These are phyloP conservation scores for Hymenoscyphus repandus DNA, from an alignment of 2,329 filamentous ascomycete species.

Conservation along the genomic window DNA sequence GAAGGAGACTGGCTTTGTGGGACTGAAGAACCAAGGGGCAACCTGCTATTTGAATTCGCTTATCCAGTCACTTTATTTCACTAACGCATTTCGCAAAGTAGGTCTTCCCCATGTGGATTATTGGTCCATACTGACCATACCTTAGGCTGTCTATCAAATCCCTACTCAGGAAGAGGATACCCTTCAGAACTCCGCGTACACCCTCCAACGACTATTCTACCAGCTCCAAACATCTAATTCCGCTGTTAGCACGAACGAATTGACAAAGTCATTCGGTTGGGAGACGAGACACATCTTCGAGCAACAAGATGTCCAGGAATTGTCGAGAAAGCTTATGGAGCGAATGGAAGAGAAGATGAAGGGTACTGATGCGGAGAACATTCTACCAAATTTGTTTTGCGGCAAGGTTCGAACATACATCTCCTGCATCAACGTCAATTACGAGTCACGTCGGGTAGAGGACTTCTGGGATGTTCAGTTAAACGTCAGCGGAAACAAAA, in stretches of 20 bases:
- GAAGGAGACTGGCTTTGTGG: constrained; percentile 95
- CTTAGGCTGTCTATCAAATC: constrained; percentile 89
- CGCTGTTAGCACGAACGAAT: constrained; percentile 84
- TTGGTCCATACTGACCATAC: constrained; percentile 10
- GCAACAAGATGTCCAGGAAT: constrained; percentile 96
- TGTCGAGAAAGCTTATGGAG: constrained; percentile 96
- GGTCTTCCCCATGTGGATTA: constrained; percentile 8
- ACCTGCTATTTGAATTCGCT: constrained; percentile 85
- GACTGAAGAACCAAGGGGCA: constrained; percentile 92
- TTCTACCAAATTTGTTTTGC: constrained; percentile 84
- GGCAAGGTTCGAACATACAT: constrained; percentile 99
- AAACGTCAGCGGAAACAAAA: constrained; percentile 92
- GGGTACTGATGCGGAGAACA: constrained; percentile 84
- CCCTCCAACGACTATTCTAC: constrained; percentile 90
- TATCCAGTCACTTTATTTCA: constrained; percentile 79
- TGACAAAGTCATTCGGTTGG: constrained; percentile 97
- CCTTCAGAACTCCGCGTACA: constrained; percentile 84
- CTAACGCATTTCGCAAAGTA: constrained; percentile 89
- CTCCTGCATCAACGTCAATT: constrained; percentile 96
- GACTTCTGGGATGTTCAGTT: constrained; percentile 99
- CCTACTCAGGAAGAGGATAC: constrained; percentile 82
- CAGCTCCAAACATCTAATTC: constrained; percentile 80
- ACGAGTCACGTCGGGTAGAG: constrained; percentile 90
- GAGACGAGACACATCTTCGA: constrained; percentile 97
- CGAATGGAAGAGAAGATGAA: constrained; percentile 98